Conservation (phyloP, 2,329 filamentous ascomycete species). For the Pseudopyricularia cyperi region DNA sequence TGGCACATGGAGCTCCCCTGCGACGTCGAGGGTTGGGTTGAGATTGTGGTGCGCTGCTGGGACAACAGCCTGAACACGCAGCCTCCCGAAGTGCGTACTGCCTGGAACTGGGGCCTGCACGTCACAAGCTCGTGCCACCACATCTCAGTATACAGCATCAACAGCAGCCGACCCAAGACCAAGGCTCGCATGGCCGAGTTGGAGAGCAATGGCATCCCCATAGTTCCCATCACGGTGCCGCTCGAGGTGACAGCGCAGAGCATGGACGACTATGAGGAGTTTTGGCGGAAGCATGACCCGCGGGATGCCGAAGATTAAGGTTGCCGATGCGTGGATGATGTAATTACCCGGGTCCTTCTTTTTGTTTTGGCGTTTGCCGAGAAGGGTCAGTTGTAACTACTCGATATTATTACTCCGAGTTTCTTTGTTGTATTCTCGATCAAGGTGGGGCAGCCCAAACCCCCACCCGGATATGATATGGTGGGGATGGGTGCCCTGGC, state of each 20-base stretch:
- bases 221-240: constrained; percentile 35
- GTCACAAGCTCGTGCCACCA: constrained; percentile 50
- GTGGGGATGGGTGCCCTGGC: too few species aligned
- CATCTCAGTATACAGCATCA: constrained; percentile 50
- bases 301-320: not conserved
- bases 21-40: constrained; percentile 48
- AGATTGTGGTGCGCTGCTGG: constrained; percentile 46
- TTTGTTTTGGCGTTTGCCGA: not conserved
- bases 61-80: constrained; percentile 51
- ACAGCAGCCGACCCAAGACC: constrained; percentile 34
- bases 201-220: constrained; percentile 29
- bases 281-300: not conserved
- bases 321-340: not conserved
- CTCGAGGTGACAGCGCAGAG: not conserved
- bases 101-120: constrained; percentile 55
- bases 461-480: too few species aligned
- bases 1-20: constrained; percentile 52
- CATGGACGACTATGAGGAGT: not conserved
- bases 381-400: not conserved
- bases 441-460: too few species aligned
- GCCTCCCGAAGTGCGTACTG: constrained; percentile 36
- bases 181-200: constrained; percentile 35
- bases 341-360: not conserved
- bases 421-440: too few species aligned
- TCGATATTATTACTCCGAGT: too few species aligned